phyloP scores from a whole-genome alignment of 2,329 filamentous ascomycete species.

The Cladosporium sp. region DNA sequence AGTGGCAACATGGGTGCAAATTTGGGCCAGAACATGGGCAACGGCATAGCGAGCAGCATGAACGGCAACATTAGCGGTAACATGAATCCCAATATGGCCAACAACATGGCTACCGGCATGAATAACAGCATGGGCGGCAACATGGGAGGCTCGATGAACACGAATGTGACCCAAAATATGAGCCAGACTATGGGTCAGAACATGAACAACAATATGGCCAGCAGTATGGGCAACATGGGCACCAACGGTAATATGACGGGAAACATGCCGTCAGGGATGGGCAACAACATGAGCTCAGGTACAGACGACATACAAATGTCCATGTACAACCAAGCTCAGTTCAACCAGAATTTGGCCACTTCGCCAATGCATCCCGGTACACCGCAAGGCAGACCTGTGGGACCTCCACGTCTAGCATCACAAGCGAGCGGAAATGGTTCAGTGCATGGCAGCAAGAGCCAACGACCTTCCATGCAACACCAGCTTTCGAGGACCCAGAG shows the following conservation, averaged over 20 bases:
- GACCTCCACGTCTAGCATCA: constrained; percentile 28
- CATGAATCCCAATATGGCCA: constrained; percentile 18
- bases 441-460: constrained; percentile 23
- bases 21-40: constrained; percentile 36
- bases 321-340: constrained; percentile 39
- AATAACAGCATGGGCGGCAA: not conserved
- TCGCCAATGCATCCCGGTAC: constrained; percentile 35
- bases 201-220: not conserved
- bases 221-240: not conserved
- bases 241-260: constrained; percentile 30
- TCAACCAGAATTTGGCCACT: constrained; percentile 34
- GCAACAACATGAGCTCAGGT: constrained; percentile 20
- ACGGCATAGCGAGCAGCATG: constrained; percentile 17
- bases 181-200: not conserved
- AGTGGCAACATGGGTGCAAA: constrained; percentile 33
- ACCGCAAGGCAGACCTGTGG: constrained; percentile 18
- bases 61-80: not conserved
- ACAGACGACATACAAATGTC: constrained; percentile 26
- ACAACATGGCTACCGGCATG: not conserved
- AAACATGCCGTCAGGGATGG: constrained; percentile 31
- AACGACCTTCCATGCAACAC: not conserved
- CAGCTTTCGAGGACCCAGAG: constrained; percentile 12
- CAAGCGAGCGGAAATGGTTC: constrained; percentile 27
- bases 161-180: not conserved
- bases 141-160: not conserved